A percentile compares a stretch with the other conserved stretches of the same genome.
These are phyloP conservation scores for Mentha longifolia DNA, from an alignment of 257 asterid species.

Conservation along the genomic window DNA sequence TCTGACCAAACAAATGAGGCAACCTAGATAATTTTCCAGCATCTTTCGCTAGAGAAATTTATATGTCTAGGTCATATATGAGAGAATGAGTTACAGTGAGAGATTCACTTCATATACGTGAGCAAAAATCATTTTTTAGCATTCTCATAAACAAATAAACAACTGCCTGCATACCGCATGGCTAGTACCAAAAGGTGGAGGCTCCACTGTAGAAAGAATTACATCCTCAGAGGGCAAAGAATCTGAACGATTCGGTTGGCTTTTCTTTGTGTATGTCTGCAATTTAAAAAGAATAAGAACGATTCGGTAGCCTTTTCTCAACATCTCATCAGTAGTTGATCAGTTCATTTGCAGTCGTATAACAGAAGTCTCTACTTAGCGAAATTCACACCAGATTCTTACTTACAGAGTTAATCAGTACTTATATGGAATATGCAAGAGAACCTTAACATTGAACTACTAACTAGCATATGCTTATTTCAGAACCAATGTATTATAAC, in stretches of 20 bases:
- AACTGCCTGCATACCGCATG: constrained; percentile 62
- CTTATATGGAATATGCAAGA: constrained; percentile 4
- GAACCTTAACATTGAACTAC: constrained; percentile 9
- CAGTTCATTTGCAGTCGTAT: constrained; percentile 15
- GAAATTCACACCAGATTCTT: constrained; percentile 7
- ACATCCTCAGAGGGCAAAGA: constrained; percentile 49
- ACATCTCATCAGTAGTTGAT: constrained; percentile 26
- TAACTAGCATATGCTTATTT: constrained; percentile 4
- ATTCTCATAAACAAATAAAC: constrained; percentile 18
- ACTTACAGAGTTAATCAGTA: background rate
- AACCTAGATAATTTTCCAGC: background rate
- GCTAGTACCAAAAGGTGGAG: constrained; percentile 80
- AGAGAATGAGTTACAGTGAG: constrained; percentile 6
- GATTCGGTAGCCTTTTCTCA: constrained; percentile 19
- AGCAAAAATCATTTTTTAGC: background rate
- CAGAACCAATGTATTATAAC: background rate
- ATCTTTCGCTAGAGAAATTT: constrained; percentile 11
- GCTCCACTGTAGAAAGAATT: constrained; percentile 61
- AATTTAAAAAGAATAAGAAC: constrained; percentile 28
- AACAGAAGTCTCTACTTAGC: background rate
- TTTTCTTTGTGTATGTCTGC: constrained; percentile 88
- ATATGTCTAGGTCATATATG: constrained; percentile 8
- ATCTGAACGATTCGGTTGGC: constrained; percentile 43
- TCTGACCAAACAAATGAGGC: constrained; percentile 25
- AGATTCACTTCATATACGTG: constrained; percentile 16